Conservation (phyloP, 129 eudicot genomes). For the Artemisia annua region DNA sequence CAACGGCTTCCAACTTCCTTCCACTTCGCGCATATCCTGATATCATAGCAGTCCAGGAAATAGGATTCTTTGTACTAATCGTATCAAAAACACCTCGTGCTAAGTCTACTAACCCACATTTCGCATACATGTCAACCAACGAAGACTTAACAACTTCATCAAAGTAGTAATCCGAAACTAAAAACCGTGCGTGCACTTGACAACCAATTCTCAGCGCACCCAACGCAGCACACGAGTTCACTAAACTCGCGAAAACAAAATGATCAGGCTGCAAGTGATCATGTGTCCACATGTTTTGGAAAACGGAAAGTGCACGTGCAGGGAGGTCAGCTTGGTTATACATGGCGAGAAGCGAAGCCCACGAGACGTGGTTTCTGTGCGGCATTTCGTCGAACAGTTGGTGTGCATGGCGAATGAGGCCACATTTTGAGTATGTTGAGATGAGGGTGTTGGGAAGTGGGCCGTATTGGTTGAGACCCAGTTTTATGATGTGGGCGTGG, state of each 20-base stretch:
- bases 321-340: conserved; percentile 63
- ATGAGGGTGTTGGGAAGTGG: conserved; percentile 58
- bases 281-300: conserved; percentile 36
- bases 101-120: conserved; percentile 62
- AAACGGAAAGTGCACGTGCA: conserved; percentile 44
- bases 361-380: conserved; percentile 58
- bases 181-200: conserved; percentile 74
- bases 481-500: conserved; percentile 66
- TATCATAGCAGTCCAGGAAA: conserved; percentile 73
- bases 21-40: conserved; percentile 74
- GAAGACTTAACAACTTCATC: conserved; percentile 76
- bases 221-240: conserved; percentile 71
- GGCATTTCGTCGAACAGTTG: conserved; percentile 85
- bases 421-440: conserved; percentile 55
- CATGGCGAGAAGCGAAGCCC: conserved; percentile 85
- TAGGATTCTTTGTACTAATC: conserved; percentile 41
- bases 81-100: conserved; percentile 63
- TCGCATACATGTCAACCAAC: conserved; percentile 78
- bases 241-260: conserved; percentile 64
- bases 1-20: conserved; percentile 53
- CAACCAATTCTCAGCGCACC: conserved; percentile 46
- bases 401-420: conserved; percentile 53
- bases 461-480: conserved; percentile 44
- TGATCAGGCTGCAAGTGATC: conserved; percentile 66
- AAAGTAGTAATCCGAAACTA: conserved; percentile 42